These are phyloP conservation scores for Pachysandra terminalis DNA, from an alignment of 164 flowering plant species.

Conservation along the genomic window DNA sequence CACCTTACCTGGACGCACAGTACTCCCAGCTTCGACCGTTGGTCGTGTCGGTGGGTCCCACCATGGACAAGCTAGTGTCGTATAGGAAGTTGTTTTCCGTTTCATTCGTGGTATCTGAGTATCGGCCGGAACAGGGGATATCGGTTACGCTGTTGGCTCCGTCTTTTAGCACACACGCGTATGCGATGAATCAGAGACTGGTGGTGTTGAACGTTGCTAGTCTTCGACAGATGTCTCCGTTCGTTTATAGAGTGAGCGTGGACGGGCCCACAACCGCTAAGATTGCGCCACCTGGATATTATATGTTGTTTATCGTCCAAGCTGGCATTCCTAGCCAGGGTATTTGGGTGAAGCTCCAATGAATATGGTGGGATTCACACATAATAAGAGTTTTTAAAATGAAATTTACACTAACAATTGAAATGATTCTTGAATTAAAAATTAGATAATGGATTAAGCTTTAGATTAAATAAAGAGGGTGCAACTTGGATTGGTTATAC, in stretches of 20 bases:
- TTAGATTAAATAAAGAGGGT: too few relatives aligned
- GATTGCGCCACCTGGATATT: conserved; percentile 84
- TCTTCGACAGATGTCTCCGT: conserved; percentile 22
- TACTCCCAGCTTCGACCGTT: conserved; percentile 36
- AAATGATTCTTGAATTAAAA: too few relatives aligned
- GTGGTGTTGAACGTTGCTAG: conserved; percentile 32
- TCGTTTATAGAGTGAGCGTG: conserved; percentile 36
- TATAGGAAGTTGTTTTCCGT: conserved; percentile 42
- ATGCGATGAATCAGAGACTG: conserved; percentile 74
- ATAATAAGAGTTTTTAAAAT: too few relatives aligned
- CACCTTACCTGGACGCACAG: conserved; percentile 41
- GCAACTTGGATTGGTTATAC: too few relatives aligned
- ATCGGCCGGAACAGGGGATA: conserved; percentile 15
- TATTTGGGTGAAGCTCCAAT: conserved; percentile 60
- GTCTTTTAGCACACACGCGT: conserved; percentile 77
- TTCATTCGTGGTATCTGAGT: conserved; percentile 25
- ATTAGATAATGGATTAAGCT: too few relatives aligned
- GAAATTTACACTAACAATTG: too few relatives aligned
- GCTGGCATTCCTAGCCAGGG: conserved; percentile 55
- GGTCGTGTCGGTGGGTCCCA: conserved; percentile 30
- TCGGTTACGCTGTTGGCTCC: conserved; percentile 57
- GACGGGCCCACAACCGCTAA: conserved; percentile 40
- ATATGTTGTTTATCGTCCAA: conserved; percentile 75
- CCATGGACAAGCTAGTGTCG: conserved; percentile 11
- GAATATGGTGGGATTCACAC: conserved; percentile 8